Base-by-base conservation (phyloP, 345 rosid genomes). In the Euclidium syriacum region DNA sequence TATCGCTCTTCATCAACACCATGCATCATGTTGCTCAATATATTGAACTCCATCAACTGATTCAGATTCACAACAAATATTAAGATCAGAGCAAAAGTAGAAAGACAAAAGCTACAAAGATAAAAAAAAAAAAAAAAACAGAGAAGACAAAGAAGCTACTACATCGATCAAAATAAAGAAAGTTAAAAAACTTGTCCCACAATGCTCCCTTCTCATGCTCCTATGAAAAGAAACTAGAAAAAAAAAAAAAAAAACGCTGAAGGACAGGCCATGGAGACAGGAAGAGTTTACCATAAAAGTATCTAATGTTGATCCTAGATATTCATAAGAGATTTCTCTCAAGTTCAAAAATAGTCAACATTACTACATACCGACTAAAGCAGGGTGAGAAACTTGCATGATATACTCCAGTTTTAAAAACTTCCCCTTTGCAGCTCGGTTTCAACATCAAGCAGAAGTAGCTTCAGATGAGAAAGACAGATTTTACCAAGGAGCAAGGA, bases 331-430 rank as follows among this genome's bases (percentile, higher is more conserved):
- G 2, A 19, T 12, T 10, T 4, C n/a, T 16, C 16, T 17, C 22
- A 50, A 25, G 43, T 38, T 50, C 27, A 49, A 32, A 52, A 24
- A 44, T 33, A 56, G 32, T 64, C 22, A 35, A 34, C 49, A 52
- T 24, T 54, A 41, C 17, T 20, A 76, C 96, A 83, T 74, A 94
- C 99, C 79, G 96, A 85, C 71, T 86, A 96, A 55, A 87, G 82
- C 53, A 94, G 77, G 30, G 90, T 97, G 73, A 94, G 86, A 73
- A 94, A 87, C 76, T 84, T 84, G 92, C 99, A 94, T 54, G 97
- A 87, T 42, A 85, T 64, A 67, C 75, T 81, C 58, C 71, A 73
- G 72, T 77, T 79, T 46, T 80, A 80, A 32, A 77, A 62, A 71
- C 62, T 42, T 44, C 81, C 83, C 68, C 73, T 67, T 52, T 77